Evolutionary conservation across 2,329 filamentous ascomycete genomes (phyloP).

Genomic region (Rhynchosporium agropyri): DNA sequence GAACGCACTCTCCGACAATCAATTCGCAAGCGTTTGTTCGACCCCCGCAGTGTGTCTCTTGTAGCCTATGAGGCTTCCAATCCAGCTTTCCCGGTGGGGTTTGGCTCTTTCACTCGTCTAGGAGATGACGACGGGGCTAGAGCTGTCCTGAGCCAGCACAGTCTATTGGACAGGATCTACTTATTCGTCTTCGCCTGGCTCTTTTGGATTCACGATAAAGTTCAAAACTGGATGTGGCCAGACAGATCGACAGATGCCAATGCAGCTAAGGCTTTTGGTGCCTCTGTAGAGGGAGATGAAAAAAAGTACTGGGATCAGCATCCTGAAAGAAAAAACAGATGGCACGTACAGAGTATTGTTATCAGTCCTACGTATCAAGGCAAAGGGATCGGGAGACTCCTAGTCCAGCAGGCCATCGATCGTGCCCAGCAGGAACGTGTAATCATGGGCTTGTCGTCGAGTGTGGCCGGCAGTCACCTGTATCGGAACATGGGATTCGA

Average conservation of each 20-base stretch:
- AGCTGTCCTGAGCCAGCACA: slow-evolving; percentile 1
- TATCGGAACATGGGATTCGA: slow-evolving; percentile 38
- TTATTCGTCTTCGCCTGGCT: slow-evolving; percentile 22
- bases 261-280: slow-evolving; percentile 14
- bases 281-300: slow-evolving; percentile 21
- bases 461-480: slow-evolving; percentile 31
- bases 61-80: slow-evolving; percentile 28
- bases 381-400: slow-evolving; percentile 33
- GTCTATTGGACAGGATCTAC: background rate
- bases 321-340: slow-evolving; percentile 31
- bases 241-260: slow-evolving; percentile 26
- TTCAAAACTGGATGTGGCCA: slow-evolving; percentile 25
- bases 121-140: slow-evolving; percentile 31
- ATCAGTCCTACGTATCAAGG: slow-evolving; percentile 34
- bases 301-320: slow-evolving; percentile 30
- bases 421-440: slow-evolving; percentile 33
- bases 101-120: slow-evolving; percentile 27
- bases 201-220: slow-evolving; percentile 18
- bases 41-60: slow-evolving; percentile 20
- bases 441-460: slow-evolving; percentile 32
- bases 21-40: slow-evolving; percentile 18
- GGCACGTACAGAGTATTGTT: slow-evolving; percentile 32
- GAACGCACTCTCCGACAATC: slow-evolving; percentile 20
- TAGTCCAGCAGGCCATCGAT: slow-evolving; percentile 32
- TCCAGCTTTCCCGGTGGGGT: slow-evolving; percentile 26